Percentiles rank a stretch among this genome's conserved stretches.
These are phyloP conservation scores for Aquilaria agallochum DNA, from an alignment of 441 rosid genomes.

Conservation along the genomic window DNA sequence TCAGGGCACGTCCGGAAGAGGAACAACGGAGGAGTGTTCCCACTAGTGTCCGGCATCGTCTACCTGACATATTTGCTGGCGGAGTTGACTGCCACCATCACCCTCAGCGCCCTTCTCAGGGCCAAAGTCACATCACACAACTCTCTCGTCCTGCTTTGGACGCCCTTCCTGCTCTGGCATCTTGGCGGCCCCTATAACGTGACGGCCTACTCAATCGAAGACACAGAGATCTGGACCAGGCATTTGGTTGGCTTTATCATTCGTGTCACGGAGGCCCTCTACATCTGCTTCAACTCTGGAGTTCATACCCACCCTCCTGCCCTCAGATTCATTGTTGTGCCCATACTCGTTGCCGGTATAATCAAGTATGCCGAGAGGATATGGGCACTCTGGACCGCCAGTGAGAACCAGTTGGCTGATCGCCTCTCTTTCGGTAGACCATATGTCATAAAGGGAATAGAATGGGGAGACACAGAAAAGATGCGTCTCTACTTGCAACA, in stretches of 20 bases:
- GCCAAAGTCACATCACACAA: not conserved
- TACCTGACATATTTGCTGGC: not conserved
- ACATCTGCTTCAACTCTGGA: conserved; percentile 2
- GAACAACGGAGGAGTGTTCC: not conserved
- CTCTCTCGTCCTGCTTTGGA: not conserved
- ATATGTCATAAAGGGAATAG: not conserved
- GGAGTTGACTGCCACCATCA: not conserved
- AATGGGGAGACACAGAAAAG: not conserved
- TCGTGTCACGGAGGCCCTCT: not conserved
- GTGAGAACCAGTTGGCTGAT: conserved; percentile 15
- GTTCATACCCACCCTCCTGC: not conserved
- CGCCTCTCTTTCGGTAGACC: conserved; percentile 13
- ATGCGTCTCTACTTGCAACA: not conserved
- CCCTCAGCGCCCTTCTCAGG: not conserved
- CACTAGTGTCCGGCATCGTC: not conserved
- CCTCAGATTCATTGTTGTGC: not conserved
- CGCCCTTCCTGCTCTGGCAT: conserved; percentile 8
- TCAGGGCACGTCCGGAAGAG: not conserved
- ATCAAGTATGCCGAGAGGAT: conserved; percentile 28
- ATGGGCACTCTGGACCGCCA: conserved; percentile 15
- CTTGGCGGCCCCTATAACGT: conserved; percentile 9
- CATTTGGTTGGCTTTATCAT: not conserved
- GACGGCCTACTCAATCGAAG: conserved; percentile 10
- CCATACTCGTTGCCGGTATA: conserved; percentile 19
- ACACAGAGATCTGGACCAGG: conserved; percentile 8